These are phyloP conservation scores for Phytophthora hibernalis DNA, from an alignment of 352 stramenopile species.

Conservation along the genomic window DNA sequence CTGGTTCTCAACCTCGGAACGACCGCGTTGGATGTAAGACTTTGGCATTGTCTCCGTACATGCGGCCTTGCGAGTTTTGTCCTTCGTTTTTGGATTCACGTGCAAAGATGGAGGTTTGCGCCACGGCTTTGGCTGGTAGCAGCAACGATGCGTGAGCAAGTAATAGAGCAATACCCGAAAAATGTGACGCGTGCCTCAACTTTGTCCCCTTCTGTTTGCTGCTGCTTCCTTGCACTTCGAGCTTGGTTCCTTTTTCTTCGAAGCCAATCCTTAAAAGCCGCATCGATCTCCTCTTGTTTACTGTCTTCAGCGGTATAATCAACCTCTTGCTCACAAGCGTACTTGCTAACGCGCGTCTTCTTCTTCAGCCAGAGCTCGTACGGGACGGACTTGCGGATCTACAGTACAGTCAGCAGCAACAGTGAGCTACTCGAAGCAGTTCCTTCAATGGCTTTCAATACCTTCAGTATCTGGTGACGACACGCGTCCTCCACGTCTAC, in stretches of 20 bases:
- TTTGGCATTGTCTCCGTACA: background rate
- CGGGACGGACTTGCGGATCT: conserved; percentile 59
- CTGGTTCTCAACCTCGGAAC: conserved; percentile 12
- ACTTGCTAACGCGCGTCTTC: conserved; percentile 23
- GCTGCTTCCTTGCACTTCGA: conserved; percentile 31
- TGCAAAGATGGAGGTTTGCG: conserved; percentile 59
- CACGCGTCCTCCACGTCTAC: conserved; percentile 44
- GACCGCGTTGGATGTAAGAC: background rate
- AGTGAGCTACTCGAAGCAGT: conserved; percentile 6
- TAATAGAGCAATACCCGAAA: background rate
- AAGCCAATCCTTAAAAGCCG: conserved; percentile 52
- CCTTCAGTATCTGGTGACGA: conserved; percentile 60
- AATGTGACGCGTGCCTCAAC: background rate
- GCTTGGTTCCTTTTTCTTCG: conserved; percentile 41
- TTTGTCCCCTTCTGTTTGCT: conserved; percentile 7
- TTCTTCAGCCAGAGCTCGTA: conserved; percentile 55
- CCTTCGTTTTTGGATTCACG: conserved; percentile 51
- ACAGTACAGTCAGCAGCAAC: background rate
- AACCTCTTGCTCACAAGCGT: background rate
- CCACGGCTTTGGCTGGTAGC: conserved; percentile 14
- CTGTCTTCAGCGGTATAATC: background rate
- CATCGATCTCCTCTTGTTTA: conserved; percentile 38
- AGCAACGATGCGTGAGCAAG: background rate
- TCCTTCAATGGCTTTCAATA: conserved; percentile 2
- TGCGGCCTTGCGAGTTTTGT: conserved; percentile 24